Percentiles rank a stretch among this genome's conserved stretches.
Evolutionary conservation across 75 land plant species (phyloP).

Genomic region (Cupressus sempervirens): DNA sequence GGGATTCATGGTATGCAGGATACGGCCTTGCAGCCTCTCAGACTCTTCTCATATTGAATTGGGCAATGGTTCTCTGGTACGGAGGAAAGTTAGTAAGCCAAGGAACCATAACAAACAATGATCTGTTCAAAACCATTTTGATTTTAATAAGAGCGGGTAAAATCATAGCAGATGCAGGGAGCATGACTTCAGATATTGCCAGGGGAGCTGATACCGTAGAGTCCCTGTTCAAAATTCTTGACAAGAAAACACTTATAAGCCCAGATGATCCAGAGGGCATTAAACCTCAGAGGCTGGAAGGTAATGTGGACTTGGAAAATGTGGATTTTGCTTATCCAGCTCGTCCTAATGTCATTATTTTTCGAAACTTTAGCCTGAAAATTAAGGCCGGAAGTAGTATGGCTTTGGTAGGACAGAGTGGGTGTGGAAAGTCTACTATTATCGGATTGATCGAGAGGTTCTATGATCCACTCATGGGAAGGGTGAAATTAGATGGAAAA

Average conservation of each 20-base stretch:
- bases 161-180: slow-evolving; percentile 77
- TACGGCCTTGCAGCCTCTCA: slow-evolving; percentile 33
- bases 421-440: slow-evolving; percentile 75
- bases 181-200: slow-evolving; percentile 74
- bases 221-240: slow-evolving; percentile 57
- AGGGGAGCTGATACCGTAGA: slow-evolving; percentile 55
- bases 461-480: slow-evolving; percentile 51
- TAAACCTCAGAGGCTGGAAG: slow-evolving; percentile 20
- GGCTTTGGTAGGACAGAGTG: slow-evolving; percentile 72
- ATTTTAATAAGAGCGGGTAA: slow-evolving; percentile 64
- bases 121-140: slow-evolving; percentile 56
- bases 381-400: slow-evolving; percentile 53
- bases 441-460: slow-evolving; percentile 66
- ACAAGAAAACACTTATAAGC: slow-evolving; percentile 34
- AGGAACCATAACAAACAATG: slow-evolving; percentile 35
- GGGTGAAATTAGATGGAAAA: slow-evolving; percentile 49
- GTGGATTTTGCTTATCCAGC: slow-evolving; percentile 77
- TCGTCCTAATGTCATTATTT: slow-evolving; percentile 39
- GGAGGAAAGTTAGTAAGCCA: slow-evolving; percentile 47
- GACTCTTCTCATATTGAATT: slow-evolving; percentile 31
- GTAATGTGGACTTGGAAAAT: slow-evolving; percentile 42
- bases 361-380: slow-evolving; percentile 38
- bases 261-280: slow-evolving; percentile 20
- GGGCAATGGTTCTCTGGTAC: slow-evolving; percentile 78
- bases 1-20: slow-evolving; percentile 11